These are phyloP conservation scores for Juncus inflexus DNA, from an alignment of 176 grass and related monocot species.

Conservation along the genomic window DNA sequence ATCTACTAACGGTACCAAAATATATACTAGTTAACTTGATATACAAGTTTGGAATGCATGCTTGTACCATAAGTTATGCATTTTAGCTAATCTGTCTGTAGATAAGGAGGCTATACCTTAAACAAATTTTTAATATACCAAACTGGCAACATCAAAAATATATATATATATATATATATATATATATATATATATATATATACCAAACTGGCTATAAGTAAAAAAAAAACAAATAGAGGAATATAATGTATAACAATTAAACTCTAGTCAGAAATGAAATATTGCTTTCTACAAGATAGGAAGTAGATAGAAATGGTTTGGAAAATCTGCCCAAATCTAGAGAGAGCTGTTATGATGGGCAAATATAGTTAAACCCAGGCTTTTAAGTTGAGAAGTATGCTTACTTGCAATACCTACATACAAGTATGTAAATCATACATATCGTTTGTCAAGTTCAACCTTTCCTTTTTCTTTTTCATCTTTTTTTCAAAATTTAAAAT, in stretches of 20 bases:
- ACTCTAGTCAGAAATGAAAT: neutral
- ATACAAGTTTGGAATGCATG: neutral
- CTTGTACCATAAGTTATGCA: slow-evolving; percentile 26
- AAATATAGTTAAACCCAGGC: too few relatives aligned
- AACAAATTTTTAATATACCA: slow-evolving; percentile 14
- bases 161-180: neutral
- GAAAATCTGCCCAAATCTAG: neutral
- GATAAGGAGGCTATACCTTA: slow-evolving; percentile 10
- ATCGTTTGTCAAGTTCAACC: too few relatives aligned
- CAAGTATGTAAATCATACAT: neutral
- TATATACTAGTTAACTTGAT: neutral
- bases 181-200: neutral
- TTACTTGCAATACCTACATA: neutral
- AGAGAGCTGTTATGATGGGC: neutral
- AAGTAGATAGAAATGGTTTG: slow-evolving; percentile 18
- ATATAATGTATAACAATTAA: too few relatives aligned
- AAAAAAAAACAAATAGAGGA: neutral
- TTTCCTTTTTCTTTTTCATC: too few relatives aligned
- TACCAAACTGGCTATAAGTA: neutral
- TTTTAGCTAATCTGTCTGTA: slow-evolving; percentile 6
- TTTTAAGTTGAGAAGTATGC: neutral
- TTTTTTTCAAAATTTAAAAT: too few relatives aligned
- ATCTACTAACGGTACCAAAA: slow-evolving; percentile 18
- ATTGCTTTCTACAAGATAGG: neutral
- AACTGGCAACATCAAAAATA: neutral